Evolutionary conservation across 1,284 basidiomycete species (phyloP), one percentile per base, ranked within the genome.

Genomic region (Laetiporus sulphureus): DNA sequence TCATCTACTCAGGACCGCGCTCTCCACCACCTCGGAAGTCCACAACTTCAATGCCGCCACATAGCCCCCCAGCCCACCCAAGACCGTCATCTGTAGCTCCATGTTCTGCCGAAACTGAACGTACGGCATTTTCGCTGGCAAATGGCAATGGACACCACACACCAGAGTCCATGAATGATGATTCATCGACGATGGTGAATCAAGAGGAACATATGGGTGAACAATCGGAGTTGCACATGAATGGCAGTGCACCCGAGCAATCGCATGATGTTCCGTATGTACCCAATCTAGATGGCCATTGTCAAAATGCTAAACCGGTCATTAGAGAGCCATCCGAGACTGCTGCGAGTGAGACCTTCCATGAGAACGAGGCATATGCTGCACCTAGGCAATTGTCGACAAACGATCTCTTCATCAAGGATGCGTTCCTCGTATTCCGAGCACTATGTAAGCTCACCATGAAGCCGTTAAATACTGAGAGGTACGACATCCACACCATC

Each of bases 391-490:
- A 54, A 33, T 47, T 87, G 45, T 76, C 75, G 18, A 69, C 71
- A n/a, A 75, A 86, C 38, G 91, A 96, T 54, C 67, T 94, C 36
- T 93, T 93, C 61, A 76, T 95, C 58, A 97, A 97, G 61, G 94
- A 98, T 57, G 92, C 94, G 0, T 98, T 96, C 68, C 74, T 98
- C 48, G 92, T 98, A 18, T 95, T 97, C 67, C 77, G 94, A 37
- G 91, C 94, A 0, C 67, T 98, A 23, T 97, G 94, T 70, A 97
- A 97, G 62, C 69, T 97, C 49, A 93, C 91, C n/a, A 96, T 97
- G 93, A 97, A 96, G 61, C 86, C 93, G 13, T 68, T 98, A 32
- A 89, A 91, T 48, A 82, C 77, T 3, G 94, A 98, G 62, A 94
- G 89, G 92, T 91, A 48, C 11, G 34, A 5, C 23, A 25, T 29